These are phyloP conservation scores for Medicago truncatula DNA, from an alignment of 306 rosid genomes.

Conservation along the genomic window MtrunA17r5.0-ANR NC_053042.1:42596001-42596500, in stretches of 20 bases:
- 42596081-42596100: conserved; percentile 42
- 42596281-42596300: conserved; percentile 11
- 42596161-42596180: conserved; percentile 45
- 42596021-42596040: conserved; percentile 19
- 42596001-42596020: neutral
- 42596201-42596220: conserved; percentile 28
- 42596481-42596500: neutral
- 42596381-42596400: neutral
- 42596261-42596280: conserved; percentile 4
- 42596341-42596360: conserved; percentile 8
- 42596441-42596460: neutral
- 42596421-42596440: neutral
- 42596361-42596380: conserved; percentile 19
- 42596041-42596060: conserved; percentile 33
- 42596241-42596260: conserved; percentile 13
- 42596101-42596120: conserved; percentile 44
- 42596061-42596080: conserved; percentile 32
- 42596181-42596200: conserved; percentile 45
- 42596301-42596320: conserved; percentile 11
- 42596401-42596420: neutral
- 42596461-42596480: neutral
- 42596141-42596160: conserved; percentile 37
- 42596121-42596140: conserved; percentile 48
- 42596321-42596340: neutral
- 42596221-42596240: conserved; percentile 23